phyloP scores from a whole-genome alignment of 2,329 filamentous ascomycete genomes.

The Coniochaeta sp. region DNA sequence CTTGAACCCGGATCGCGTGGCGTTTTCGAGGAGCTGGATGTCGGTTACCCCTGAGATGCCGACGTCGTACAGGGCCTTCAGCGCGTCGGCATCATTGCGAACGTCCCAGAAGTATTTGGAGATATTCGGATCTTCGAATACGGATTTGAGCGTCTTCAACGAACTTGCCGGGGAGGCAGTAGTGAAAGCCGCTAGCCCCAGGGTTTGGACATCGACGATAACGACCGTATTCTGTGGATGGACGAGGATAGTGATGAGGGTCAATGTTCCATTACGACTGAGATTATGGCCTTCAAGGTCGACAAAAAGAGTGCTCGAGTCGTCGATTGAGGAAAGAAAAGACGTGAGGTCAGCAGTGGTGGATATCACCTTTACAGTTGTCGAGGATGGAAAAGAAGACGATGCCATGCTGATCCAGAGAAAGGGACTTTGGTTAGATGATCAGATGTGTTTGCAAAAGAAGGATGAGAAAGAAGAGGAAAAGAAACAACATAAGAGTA shows the following conservation, averaged over 20 bases:
- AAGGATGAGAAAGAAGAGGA: background rate
- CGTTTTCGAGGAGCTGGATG: constrained; percentile 49
- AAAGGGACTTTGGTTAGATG: background rate
- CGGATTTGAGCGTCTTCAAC: background rate
- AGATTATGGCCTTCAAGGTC: constrained; percentile 38
- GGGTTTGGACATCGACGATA: constrained; percentile 48
- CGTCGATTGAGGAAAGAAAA: background rate
- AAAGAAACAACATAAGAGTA: too few relatives aligned
- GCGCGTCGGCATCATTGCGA: constrained; percentile 42
- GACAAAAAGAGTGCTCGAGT: constrained; percentile 30
- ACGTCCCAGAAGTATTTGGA: background rate
- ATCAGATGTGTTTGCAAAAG: background rate
- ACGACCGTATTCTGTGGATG: constrained; percentile 34
- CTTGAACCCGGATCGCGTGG: constrained; percentile 13
- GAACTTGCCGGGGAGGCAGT: background rate
- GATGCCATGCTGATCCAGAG: background rate
- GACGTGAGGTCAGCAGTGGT: background rate
- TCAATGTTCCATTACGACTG: constrained; percentile 6
- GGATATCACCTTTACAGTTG: background rate
- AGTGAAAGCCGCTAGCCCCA: constrained; percentile 10
- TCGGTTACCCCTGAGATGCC: constrained; percentile 36
- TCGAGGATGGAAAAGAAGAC: background rate
- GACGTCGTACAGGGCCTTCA: constrained; percentile 38
- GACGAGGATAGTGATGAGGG: constrained; percentile 31
- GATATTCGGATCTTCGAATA: background rate